Percentiles rank a stretch among this genome's conserved stretches.
These are phyloP conservation scores for Lathyrus aphaca DNA, from an alignment of 306 rosid species.

Conservation along the genomic window DNA sequence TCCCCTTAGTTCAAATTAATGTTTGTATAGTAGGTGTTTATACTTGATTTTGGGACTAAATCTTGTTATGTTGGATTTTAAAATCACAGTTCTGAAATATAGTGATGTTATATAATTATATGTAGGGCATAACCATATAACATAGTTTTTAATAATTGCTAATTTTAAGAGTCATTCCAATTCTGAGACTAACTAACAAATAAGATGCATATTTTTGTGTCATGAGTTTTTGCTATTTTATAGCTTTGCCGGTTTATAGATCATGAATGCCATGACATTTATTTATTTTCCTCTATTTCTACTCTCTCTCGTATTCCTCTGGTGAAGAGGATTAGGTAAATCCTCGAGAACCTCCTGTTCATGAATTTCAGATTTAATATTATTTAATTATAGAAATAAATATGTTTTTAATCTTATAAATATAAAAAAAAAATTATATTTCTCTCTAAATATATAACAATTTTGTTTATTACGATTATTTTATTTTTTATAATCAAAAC, in stretches of 20 bases:
- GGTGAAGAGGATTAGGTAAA: conserved; percentile 20
- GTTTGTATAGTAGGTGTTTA: neutral
- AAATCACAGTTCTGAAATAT: conserved; percentile 11
- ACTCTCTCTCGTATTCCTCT: neutral
- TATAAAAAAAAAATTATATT: too few relatives aligned
- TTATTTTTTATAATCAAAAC: too few relatives aligned
- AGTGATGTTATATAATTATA: neutral
- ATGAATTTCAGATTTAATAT: too few relatives aligned
- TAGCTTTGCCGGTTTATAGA: conserved; percentile 15
- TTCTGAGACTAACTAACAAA: too few relatives aligned
- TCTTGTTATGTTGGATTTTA: neutral
- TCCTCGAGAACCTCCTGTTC: neutral
- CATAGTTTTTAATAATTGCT: conserved; percentile 17
- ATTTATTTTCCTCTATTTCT: neutral
- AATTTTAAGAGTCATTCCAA: too few relatives aligned
- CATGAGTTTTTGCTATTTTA: neutral
- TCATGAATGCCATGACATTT: conserved; percentile 4
- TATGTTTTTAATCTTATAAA: too few relatives aligned
- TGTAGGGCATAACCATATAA: neutral
- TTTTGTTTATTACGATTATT: too few relatives aligned
- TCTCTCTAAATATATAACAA: too few relatives aligned
- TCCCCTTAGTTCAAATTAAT: neutral
- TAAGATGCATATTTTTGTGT: neutral
- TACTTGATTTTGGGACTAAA: conserved; percentile 12
- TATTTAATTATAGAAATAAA: too few relatives aligned